Percentiles rank a stretch among this genome's conserved stretches.
Evolutionary conservation across 495 filamentous ascomycete species (phyloP).

Genomic region (Pyrenopolyporus hunteri): DNA sequence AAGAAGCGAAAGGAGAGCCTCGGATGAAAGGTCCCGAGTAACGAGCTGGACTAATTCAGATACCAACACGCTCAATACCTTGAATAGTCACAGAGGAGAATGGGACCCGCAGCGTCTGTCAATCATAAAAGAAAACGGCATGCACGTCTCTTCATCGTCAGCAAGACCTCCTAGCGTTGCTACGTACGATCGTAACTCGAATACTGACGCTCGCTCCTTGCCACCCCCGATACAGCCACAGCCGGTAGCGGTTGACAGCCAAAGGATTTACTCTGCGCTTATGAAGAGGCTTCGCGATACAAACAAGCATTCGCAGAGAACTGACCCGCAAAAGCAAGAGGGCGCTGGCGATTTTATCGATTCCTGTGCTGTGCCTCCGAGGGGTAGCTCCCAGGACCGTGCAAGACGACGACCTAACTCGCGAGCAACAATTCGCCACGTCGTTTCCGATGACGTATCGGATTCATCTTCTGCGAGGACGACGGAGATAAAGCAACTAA

Average conservation of each 20-base stretch:
- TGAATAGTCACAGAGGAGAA: constrained; percentile 46
- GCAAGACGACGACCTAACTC: constrained; percentile 13
- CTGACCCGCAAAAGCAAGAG: constrained; percentile 40
- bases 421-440: constrained; percentile 45
- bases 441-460: constrained; percentile 30
- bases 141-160: constrained; percentile 54
- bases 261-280: constrained; percentile 74
- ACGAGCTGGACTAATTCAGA: constrained; percentile 78
- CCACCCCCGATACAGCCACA: constrained; percentile 31
- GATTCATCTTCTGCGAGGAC: constrained; percentile 14
- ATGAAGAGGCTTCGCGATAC: constrained; percentile 66
- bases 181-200: neutral
- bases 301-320: constrained; percentile 39
- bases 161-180: constrained; percentile 9
- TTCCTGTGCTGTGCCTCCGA: constrained; percentile 45
- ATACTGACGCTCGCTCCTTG: constrained; percentile 1
- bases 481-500: constrained; percentile 1
- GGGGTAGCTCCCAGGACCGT: constrained; percentile 33
- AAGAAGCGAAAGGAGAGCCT: constrained; percentile 54
- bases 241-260: constrained; percentile 58
- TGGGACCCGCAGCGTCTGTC: constrained; percentile 65
- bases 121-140: constrained; percentile 68
- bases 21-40: constrained; percentile 67
- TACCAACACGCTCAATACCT: constrained; percentile 51
- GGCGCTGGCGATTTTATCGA: constrained; percentile 29